Base-by-base conservation (phyloP, 2,329 filamentous ascomycete genomes). In the Colletotrichum acutatum region DNA sequence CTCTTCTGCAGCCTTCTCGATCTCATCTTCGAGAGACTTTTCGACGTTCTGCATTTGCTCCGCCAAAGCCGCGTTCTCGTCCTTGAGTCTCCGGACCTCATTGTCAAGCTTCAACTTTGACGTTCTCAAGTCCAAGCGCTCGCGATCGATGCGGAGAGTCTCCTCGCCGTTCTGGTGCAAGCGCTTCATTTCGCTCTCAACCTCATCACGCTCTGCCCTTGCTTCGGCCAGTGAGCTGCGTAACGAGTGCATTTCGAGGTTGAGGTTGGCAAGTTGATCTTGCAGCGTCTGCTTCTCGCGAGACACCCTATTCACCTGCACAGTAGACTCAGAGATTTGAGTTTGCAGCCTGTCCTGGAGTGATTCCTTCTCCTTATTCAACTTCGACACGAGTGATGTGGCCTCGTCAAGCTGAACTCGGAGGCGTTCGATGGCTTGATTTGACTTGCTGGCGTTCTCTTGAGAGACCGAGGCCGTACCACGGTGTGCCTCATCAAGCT, bases 41-140 rank as follows among this genome's bases (percentile, higher is more conserved):
- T 94, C 92, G 4, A 93, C 82, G 1, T 86, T 83, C 53, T 88
- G 84, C 37, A 89, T 90, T 73, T 91, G 87, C 70, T 90, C 87
- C 14, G 84, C 72, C 49, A 93, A 82, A 1, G 84, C 79, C 68
- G 85, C 86, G 76, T 91, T 92, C 78, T 94, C 92, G 9, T 93
- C 90, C 64, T 86, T 89, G 19, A 94, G 83, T 14, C 91, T 86
- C 54, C 90, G 89, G 19, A 93, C 84, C 77, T 94, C 92, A 73
- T 85, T 88, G 75, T 94, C 92, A 22, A 94, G 86, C 77, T 91
- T 92, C 74, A 91, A 83, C 78, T 92, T 93, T n/a, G 89, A 83
- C 32, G 91, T 90, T 22, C 91, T 90, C 28, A 94, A 84, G 66
- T 94, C 91, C 58, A 92, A 83, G 75, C 92, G 91, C 78, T 94